These are phyloP conservation scores for Magnolia officinalis DNA, from an alignment of 164 flowering plant genomes.

Conservation along the genomic window DNA sequence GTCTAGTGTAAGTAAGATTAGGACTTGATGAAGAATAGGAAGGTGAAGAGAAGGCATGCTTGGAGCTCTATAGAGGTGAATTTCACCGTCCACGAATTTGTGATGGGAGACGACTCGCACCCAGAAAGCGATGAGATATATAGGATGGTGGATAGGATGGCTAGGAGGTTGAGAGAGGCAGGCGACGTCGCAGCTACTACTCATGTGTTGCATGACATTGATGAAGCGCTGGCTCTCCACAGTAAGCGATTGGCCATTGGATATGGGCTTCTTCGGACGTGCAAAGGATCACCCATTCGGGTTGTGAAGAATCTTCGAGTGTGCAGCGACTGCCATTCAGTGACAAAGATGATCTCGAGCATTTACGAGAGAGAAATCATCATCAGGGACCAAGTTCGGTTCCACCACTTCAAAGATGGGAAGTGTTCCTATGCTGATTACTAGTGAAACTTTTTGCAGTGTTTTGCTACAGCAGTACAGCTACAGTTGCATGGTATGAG, in stretches of 20 bases:
- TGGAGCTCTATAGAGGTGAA: constrained; percentile 20
- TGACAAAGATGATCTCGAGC: constrained; percentile 1
- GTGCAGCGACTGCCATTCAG: constrained; percentile 8
- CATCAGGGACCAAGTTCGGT: constrained; percentile 11
- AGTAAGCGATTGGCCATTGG: constrained; percentile 9
- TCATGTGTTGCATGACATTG: constrained; percentile 12
- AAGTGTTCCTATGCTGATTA: constrained; percentile 9
- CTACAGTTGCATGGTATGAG: background rate
- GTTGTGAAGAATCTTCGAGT: constrained; percentile 16
- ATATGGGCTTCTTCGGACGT: constrained; percentile 3
- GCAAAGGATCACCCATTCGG: constrained; percentile 6
- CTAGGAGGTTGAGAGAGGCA: constrained; percentile 1
- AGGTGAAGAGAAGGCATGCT: constrained; percentile 16
- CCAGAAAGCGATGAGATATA: constrained; percentile 9
- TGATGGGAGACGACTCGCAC: constrained; percentile 15
- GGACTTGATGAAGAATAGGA: constrained; percentile 16
- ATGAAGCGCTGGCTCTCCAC: constrained; percentile 9
- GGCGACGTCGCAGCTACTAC: constrained; percentile 3
- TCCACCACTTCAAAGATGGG: constrained; percentile 11
- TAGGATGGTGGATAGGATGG: constrained; percentile 10
- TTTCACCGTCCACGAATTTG: constrained; percentile 12
- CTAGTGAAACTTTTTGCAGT: constrained; percentile 1
- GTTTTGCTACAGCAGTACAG: background rate
- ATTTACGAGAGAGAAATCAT: constrained; percentile 8
- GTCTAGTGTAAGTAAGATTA: constrained; percentile 14